These are phyloP conservation scores for Syzygium aromaticum DNA, from an alignment of 345 rosid species.

Conservation along the genomic window DNA sequence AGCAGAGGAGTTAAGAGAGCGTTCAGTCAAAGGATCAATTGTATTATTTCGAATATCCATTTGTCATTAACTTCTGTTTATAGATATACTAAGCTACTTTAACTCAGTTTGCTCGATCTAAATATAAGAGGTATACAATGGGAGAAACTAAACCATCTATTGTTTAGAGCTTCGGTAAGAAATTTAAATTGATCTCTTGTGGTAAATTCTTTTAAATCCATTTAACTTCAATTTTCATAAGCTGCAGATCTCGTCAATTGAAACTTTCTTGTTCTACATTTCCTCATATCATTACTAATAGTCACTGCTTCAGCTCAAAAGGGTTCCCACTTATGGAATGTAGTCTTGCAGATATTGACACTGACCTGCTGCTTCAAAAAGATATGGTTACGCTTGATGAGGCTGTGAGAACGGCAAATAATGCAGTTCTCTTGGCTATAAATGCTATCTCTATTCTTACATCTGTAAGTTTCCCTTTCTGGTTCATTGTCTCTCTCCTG, in stretches of 20 bases:
- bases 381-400: slow-evolving; percentile 83
- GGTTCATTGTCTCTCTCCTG: slow-evolving; percentile 2
- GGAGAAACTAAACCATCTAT: neutral
- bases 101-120: neutral
- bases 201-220: neutral
- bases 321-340: neutral
- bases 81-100: neutral
- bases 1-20: neutral
- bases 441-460: slow-evolving; percentile 47
- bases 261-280: neutral
- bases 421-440: slow-evolving; percentile 73
- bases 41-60: neutral
- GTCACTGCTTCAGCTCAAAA: neutral
- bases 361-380: slow-evolving; percentile 67
- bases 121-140: neutral
- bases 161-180: neutral
- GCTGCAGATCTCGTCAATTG: neutral
- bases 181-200: neutral
- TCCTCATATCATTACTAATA: neutral
- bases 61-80: neutral
- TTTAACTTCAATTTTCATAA: neutral
- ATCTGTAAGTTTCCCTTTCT: slow-evolving; percentile 42
- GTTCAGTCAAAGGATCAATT: neutral
- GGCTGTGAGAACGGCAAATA: slow-evolving; percentile 81
- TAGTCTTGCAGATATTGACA: slow-evolving; percentile 59